Base-by-base conservation (phyloP, 129 eudicot genomes). In the Escallonia herrerae region DNA sequence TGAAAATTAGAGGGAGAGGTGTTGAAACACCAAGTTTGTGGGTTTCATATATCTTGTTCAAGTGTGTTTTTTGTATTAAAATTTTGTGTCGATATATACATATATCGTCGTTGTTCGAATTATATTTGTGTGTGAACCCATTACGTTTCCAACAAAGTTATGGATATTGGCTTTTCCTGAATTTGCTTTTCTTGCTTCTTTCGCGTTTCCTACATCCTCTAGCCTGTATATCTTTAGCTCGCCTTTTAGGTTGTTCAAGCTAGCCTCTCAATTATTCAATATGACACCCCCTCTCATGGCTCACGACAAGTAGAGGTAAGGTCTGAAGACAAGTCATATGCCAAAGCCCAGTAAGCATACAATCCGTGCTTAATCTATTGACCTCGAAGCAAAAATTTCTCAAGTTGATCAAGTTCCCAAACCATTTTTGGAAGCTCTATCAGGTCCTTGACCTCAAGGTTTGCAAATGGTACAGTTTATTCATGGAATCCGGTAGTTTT, bases 381-480 rank as follows among this genome's bases (percentile, higher is more conserved):
- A 22, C 2, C 0, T 1, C 3, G 2, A 49, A 1, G 33, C 14
- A 10, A 9, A 77, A 39, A 66, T 71, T 65, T 39, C 81, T 77
- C 59, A 77, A 44, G 41, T 40, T 65, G 63, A 71, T 65, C 45
- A 65, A 71, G 52, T 71, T 15, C 6, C 10, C 13, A 6, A 44
- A 64, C 12, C 22, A n/a, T 9, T 3, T 56, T 41, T 62, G 47
- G 80, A 47, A 75, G 33, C 40, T 33, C 2, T 9, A 4, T 2
- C 7, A 64, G 43, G 22, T 8, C 2, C 38, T 4, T 1, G 50
- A 22, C n/a, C 12, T n/a, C 5, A 70, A 15, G 6, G 75, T 63
- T 41, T 76, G 81, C 72, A 70, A 76, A 49, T 76, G 49, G 44
- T 49, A 64, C 43, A 76, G 76, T 13, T 60, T 58, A 1, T 56